phyloP scores from a whole-genome alignment of 75 land plant species.

The Cupressus sempervirens region DNA sequence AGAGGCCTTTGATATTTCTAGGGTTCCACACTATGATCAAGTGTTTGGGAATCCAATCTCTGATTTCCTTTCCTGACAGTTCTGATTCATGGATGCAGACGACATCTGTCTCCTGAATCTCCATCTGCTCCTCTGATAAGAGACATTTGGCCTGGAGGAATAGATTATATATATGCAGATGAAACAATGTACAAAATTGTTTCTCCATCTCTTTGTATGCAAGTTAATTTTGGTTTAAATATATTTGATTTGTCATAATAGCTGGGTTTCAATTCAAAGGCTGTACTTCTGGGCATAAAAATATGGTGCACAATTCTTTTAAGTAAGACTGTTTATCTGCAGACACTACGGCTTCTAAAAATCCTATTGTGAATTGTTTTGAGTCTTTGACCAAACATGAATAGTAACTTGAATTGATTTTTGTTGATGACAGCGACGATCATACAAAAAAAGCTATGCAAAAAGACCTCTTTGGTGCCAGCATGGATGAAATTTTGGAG shows the following conservation, averaged over 20 bases:
- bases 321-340: background rate
- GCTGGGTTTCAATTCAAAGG: background rate
- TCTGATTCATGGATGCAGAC: background rate
- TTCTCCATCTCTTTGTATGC: background rate
- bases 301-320: background rate
- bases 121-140: too few relatives aligned
- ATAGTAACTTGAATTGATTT: background rate
- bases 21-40: too few relatives aligned
- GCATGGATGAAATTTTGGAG: slow-evolving; percentile 67
- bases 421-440: slow-evolving; percentile 30
- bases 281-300: background rate
- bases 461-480: slow-evolving; percentile 50
- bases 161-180: background rate
- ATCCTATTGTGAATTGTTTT: background rate
- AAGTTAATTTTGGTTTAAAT: background rate
- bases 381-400: background rate
- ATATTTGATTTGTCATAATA: background rate
- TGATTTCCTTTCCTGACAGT: background rate
- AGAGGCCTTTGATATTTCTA: too few relatives aligned
- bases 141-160: background rate
- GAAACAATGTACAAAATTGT: background rate
- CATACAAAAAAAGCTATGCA: slow-evolving; percentile 35
- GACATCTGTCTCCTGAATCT: too few relatives aligned
- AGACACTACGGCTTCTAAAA: background rate
- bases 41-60: too few relatives aligned